Conservation (phyloP, 1,284 basidiomycete genomes). For the Leucoagaricus sp. region DNA sequence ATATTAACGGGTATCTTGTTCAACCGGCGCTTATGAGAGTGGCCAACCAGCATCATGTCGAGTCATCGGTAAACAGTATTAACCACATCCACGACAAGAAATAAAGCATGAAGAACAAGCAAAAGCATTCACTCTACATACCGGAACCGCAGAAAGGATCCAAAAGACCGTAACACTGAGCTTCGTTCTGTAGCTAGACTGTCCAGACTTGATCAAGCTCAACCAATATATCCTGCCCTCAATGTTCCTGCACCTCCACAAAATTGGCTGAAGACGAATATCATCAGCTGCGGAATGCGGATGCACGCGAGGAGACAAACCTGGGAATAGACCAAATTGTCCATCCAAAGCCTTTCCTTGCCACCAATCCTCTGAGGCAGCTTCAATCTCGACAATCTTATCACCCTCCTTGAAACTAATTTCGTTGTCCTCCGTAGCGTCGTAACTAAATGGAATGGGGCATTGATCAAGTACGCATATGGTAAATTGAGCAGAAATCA, state of each 20-base stretch:
- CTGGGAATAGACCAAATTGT: constrained; percentile 80
- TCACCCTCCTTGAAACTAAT: constrained; percentile 85
- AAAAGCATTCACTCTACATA: no score
- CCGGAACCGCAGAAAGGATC: neutral
- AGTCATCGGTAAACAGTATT: no score
- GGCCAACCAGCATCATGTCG: no score
- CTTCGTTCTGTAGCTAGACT: neutral
- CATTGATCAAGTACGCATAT: neutral
- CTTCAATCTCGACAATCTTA: constrained; percentile 70
- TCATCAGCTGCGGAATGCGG: neutral
- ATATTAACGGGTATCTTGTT: no score
- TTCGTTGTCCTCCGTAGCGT: constrained; percentile 88
- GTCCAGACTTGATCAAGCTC: neutral
- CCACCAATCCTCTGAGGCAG: constrained; percentile 88
- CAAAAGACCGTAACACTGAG: neutral
- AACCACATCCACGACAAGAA: no score
- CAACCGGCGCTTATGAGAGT: no score
- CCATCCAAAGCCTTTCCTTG: constrained; percentile 68
- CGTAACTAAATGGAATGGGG: constrained; percentile 55
- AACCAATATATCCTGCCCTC: neutral
- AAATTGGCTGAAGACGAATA: constrained; percentile 50
- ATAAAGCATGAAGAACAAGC: no score
- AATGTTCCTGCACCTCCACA: constrained; percentile 56
- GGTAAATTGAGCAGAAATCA: constrained; percentile 17
- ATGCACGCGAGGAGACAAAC: constrained; percentile 42